A percentile compares a stretch with the other conserved stretches of the same genome.
phyloP scores from a whole-genome alignment of 352 stramenopile species.

The Phytophthora palmivora region DNA sequence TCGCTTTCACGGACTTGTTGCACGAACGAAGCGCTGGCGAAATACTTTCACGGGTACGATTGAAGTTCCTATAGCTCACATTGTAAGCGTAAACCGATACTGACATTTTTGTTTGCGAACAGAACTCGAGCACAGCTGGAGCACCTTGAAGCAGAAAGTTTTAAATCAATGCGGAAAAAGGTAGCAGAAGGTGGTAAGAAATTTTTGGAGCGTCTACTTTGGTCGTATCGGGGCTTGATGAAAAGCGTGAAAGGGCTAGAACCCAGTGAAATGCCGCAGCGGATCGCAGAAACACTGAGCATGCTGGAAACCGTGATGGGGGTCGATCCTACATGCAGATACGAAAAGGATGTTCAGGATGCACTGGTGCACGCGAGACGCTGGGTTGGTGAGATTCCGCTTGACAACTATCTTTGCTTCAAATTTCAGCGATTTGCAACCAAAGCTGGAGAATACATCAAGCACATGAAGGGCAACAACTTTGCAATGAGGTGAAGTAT shows the following conservation, averaged over 20 bases:
- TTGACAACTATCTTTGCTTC: background rate
- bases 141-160: background rate
- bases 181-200: too few species aligned
- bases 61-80: background rate
- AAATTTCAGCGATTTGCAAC: background rate
- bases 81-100: background rate
- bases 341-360: background rate
- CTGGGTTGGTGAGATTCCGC: background rate
- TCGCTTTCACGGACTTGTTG: background rate
- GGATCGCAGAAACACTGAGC: conserved; percentile 2
- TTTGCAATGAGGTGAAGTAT: background rate
- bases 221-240: conserved; percentile 3
- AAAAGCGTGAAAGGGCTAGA: background rate
- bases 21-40: background rate
- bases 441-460: background rate
- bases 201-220: conserved; percentile 2
- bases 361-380: background rate
- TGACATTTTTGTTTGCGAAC: background rate
- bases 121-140: background rate
- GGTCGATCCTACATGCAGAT: background rate
- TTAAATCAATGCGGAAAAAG: background rate
- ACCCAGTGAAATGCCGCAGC: background rate
- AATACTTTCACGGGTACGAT: background rate
- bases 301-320: conserved; percentile 7
- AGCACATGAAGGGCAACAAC: background rate